Conservation (phyloP, 2,329 filamentous ascomycete genomes). For the Graphiopsis chlorocephala region DNA sequence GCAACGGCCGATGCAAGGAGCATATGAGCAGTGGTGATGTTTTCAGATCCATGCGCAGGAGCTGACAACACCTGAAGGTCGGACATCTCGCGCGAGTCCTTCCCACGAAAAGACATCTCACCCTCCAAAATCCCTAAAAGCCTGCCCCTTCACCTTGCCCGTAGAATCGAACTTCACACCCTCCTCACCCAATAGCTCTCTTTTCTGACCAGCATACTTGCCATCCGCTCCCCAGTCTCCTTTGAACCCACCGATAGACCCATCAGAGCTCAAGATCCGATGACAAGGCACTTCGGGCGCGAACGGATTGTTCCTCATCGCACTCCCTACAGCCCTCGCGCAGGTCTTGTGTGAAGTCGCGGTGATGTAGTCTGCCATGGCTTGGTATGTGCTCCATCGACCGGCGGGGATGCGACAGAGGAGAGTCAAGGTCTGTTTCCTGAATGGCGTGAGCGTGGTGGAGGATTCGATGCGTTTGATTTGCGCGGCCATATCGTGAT, state of each 20-base stretch:
- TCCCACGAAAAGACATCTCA: background rate
- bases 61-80: background rate
- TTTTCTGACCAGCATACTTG: slow-evolving; percentile 42
- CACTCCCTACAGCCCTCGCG: slow-evolving; percentile 41
- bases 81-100: background rate
- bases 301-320: slow-evolving; percentile 43
- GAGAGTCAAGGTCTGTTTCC: slow-evolving; percentile 36
- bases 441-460: slow-evolving; percentile 49
- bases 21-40: background rate
- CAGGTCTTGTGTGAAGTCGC: slow-evolving; percentile 35
- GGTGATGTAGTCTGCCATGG: slow-evolving; percentile 35
- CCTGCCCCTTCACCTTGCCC: slow-evolving; percentile 42
- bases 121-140: slow-evolving; percentile 34
- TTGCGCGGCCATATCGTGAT: slow-evolving; percentile 21
- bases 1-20: background rate
- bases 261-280: slow-evolving; percentile 36
- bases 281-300: slow-evolving; percentile 45
- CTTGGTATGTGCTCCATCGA: slow-evolving; percentile 37
- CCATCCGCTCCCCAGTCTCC: slow-evolving; percentile 50
- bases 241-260: slow-evolving; percentile 50
- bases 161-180: slow-evolving; percentile 45
- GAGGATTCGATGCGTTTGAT: slow-evolving; percentile 44
- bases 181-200: slow-evolving; percentile 41
- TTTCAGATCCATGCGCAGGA: background rate
- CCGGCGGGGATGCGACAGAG: slow-evolving; percentile 36